Conservation (phyloP, 768 basidiomycete species). For the Rhizopogon rudus region DNA sequence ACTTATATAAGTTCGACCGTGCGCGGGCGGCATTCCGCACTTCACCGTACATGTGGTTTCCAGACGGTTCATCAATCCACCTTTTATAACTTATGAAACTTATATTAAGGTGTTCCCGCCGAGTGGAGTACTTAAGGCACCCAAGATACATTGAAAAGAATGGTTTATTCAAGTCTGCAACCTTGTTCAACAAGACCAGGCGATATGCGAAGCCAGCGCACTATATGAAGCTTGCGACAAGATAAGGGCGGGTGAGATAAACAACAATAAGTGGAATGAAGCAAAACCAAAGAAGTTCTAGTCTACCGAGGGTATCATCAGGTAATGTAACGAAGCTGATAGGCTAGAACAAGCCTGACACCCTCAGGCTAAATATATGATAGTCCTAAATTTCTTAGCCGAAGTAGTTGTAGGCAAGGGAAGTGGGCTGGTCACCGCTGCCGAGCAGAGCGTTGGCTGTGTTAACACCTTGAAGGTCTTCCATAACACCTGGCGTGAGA, state of each 20-base stretch:
- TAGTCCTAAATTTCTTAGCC: constrained; percentile 10
- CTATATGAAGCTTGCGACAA: constrained; percentile 10
- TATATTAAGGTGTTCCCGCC: too few relatives aligned
- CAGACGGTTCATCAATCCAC: too few relatives aligned
- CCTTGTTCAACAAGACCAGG: constrained; percentile 22
- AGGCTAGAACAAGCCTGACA: constrained; percentile 2
- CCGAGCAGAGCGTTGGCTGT: constrained; percentile 47
- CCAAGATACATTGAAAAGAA: too few relatives aligned
- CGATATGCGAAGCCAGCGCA: constrained; percentile 18
- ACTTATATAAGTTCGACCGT: background rate
- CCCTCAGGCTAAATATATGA: background rate
- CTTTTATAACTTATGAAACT: too few relatives aligned
- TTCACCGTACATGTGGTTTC: background rate
- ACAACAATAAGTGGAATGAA: constrained; percentile 8
- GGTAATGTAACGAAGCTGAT: background rate
- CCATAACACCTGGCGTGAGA: constrained; percentile 44
- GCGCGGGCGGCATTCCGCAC: background rate
- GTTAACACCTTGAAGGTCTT: constrained; percentile 54
- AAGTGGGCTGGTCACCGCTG: constrained; percentile 39
- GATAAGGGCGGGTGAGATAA: constrained; percentile 1
- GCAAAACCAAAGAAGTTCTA: constrained; percentile 16
- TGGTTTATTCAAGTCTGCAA: background rate
- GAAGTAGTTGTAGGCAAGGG: constrained; percentile 50
- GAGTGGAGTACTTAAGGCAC: too few relatives aligned
- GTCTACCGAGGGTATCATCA: constrained; percentile 1